Evolutionary conservation across 2,329 filamentous ascomycete genomes (phyloP).

Genomic region (Podosphaera xanthii): DNA sequence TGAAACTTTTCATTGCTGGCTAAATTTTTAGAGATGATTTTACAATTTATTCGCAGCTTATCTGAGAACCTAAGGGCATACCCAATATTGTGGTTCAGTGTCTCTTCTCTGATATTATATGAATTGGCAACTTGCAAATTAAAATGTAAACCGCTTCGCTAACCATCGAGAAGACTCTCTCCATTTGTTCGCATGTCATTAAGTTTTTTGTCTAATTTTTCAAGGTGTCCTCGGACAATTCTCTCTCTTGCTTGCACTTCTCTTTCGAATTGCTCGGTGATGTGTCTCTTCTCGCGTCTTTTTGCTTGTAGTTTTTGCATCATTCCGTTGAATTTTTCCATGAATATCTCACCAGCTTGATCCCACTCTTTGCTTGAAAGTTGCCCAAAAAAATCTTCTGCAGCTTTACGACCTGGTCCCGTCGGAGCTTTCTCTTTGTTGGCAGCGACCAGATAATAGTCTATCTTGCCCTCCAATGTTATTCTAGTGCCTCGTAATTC

Average conservation of each 20-base stretch:
- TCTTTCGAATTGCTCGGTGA: constrained; percentile 10
- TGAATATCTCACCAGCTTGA: constrained; percentile 14
- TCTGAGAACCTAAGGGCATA: not conserved
- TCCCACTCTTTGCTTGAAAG: constrained; percentile 15
- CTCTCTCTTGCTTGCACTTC: constrained; percentile 12
- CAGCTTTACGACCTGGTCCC: not conserved
- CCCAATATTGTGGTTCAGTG: not conserved
- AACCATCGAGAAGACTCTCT: constrained; percentile 21
- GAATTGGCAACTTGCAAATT: not conserved
- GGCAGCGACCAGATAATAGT: constrained; percentile 2
- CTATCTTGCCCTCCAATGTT: constrained; percentile 6
- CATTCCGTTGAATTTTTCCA: constrained; percentile 10
- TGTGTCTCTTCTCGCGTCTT: constrained; percentile 10
- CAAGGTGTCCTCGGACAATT: constrained; percentile 9
- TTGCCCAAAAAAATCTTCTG: constrained; percentile 7
- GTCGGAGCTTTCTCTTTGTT: not conserved
- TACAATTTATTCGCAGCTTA: no score
- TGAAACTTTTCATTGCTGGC: no score
- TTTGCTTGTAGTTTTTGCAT: constrained; percentile 10
- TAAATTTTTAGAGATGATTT: no score
- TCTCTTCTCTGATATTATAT: not conserved
- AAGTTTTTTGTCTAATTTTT: constrained; percentile 8
- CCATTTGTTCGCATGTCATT: constrained; percentile 12
- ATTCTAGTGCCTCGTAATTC: constrained; percentile 3
- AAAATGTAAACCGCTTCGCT: constrained; percentile 10